Conservation (phyloP, 2,329 filamentous ascomycete species). For the Teratosphaeria gauchensis region DNA sequence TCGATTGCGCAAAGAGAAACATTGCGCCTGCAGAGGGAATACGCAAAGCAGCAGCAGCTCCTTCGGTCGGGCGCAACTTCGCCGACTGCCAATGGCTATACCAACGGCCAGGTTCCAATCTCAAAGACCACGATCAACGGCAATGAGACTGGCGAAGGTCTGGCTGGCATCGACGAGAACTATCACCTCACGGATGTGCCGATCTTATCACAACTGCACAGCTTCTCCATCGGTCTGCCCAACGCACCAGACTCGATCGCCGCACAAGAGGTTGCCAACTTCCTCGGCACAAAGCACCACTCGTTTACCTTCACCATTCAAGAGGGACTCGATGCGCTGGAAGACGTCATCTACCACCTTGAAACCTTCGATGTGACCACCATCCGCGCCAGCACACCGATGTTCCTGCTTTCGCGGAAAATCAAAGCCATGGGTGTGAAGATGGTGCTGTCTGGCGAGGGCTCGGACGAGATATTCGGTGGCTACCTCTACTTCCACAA, state of each 20-base stretch:
- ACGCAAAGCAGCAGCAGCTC: constrained; percentile 33
- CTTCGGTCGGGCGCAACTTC: constrained; percentile 20
- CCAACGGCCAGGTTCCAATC: constrained; percentile 35
- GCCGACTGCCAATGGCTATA: constrained; percentile 19
- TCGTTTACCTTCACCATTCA: constrained; percentile 97
- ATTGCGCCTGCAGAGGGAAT: constrained; percentile 34
- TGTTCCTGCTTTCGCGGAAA: constrained; percentile 96
- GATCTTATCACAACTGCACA: constrained; percentile 90
- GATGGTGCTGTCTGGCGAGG: constrained; percentile 97
- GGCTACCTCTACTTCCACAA: constrained; percentile 98
- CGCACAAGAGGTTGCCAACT: constrained; percentile 86
- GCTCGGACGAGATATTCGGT: constrained; percentile 95
- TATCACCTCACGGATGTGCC: constrained; percentile 83
- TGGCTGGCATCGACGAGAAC: constrained; percentile 91
- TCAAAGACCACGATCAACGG: constrained; percentile 22
- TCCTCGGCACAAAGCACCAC: constrained; percentile 95
- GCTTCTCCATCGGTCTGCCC: constrained; percentile 94
- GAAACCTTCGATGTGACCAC: constrained; percentile 98
- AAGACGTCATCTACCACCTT: constrained; percentile 95
- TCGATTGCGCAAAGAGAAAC: constrained; percentile 94
- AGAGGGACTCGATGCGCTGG: constrained; percentile 91
- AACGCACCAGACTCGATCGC: constrained; percentile 87
- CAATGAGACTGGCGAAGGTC: constrained; percentile 52
- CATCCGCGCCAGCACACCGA: constrained; percentile 94
- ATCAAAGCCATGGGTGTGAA: constrained; percentile 99